Percentiles rank a stretch among this genome's conserved stretches.
Conservation (phyloP, 2,329 filamentous ascomycete species). For the Corinectria fuckeliana region DNA sequence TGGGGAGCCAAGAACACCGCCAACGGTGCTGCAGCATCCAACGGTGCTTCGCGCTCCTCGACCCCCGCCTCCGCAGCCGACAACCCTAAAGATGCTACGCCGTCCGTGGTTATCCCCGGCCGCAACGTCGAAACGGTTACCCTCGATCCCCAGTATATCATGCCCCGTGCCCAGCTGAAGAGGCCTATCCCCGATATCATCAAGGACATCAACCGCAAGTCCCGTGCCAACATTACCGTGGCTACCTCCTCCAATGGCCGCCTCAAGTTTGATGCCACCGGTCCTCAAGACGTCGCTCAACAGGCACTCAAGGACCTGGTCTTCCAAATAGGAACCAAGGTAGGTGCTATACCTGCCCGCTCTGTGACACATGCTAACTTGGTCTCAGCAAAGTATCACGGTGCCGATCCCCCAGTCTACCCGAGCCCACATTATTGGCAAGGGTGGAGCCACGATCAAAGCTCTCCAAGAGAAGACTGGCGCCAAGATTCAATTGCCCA, state of each 20-base stretch:
- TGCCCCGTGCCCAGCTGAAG: conserved; percentile 79
- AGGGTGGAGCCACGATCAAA: conserved; percentile 88
- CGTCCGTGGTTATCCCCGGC: conserved; percentile 77
- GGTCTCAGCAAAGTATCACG: conserved; percentile 61
- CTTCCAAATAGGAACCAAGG: conserved; percentile 85
- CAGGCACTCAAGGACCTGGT: conserved; percentile 90
- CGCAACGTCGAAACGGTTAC: conserved; percentile 79
- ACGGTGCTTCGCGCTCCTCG: conserved; percentile 65
- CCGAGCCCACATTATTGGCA: conserved; percentile 90
- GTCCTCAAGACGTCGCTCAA: conserved; percentile 82
- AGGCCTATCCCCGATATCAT: conserved; percentile 85
- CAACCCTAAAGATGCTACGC: conserved; percentile 44
- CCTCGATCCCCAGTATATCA: conserved; percentile 77
- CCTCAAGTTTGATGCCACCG: conserved; percentile 83
- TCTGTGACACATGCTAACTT: conserved; percentile 27
- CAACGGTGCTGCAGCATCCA: conserved; percentile 59
- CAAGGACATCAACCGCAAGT: conserved; percentile 91
- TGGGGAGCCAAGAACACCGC: conserved; percentile 77
- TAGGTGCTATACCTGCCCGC: conserved; percentile 46
- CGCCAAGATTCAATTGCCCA: conserved; percentile 88
- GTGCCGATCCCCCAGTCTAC: conserved; percentile 84
- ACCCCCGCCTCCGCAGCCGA: conserved; percentile 67
- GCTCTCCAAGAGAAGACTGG: conserved; percentile 88
- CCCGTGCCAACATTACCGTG: conserved; percentile 84
- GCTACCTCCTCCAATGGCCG: conserved; percentile 73